phyloP scores from a whole-genome alignment of 768 basidiomycete species.

The Mycena crocata region DNA sequence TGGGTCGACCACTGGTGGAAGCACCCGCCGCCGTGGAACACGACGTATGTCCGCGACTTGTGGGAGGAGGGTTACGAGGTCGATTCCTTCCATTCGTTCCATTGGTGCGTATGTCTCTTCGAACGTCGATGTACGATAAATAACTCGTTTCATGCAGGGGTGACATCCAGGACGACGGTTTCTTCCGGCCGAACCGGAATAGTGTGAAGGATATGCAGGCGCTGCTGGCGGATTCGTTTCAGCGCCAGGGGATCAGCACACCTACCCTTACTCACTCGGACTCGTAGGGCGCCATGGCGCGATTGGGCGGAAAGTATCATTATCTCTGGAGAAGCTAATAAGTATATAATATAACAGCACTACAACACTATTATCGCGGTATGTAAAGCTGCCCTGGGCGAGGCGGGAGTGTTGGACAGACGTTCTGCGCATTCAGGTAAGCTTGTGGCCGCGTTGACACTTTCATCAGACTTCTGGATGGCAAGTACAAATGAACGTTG shows the following conservation, averaged over 20 bases:
- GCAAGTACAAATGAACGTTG: no score
- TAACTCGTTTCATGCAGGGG: background rate
- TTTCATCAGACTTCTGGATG: no score
- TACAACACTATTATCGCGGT: no score
- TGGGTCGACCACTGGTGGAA: slow-evolving; percentile 68
- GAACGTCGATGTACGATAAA: background rate
- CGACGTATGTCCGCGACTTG: slow-evolving; percentile 57
- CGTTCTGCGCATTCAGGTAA: no score
- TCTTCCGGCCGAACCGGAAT: slow-evolving; percentile 48
- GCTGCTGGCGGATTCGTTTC: slow-evolving; percentile 52
- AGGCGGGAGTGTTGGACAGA: no score
- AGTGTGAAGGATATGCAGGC: slow-evolving; percentile 51
- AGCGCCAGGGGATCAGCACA: slow-evolving; percentile 46
- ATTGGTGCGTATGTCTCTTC: slow-evolving; percentile 53
- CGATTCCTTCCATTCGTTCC: slow-evolving; percentile 63
- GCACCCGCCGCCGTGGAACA: slow-evolving; percentile 57
- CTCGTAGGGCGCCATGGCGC: no score
- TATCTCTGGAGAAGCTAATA: no score
- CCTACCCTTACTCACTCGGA: no score
- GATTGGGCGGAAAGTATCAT: no score
- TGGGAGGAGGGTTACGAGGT: slow-evolving; percentile 61
- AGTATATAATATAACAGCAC: no score
- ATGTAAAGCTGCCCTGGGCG: no score
- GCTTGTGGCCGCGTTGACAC: no score
- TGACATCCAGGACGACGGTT: slow-evolving; percentile 46